Evolutionary conservation across 169 alveolate species (phyloP), one percentile per base, ranked within the genome.

Genomic region (Theileria annulata): DNA sequence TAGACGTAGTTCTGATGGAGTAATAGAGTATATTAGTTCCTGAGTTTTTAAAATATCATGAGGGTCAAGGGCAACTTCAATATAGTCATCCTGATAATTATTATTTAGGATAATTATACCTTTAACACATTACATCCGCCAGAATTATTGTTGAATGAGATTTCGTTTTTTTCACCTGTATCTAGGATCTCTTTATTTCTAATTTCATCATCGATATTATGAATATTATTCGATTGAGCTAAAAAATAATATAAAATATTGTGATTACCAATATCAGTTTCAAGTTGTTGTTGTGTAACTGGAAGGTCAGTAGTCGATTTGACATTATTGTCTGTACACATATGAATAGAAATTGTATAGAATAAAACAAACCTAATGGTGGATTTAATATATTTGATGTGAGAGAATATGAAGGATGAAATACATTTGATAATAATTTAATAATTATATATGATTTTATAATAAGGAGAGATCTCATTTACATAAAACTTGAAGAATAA

Each of bases 1-100:
- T 33, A 80, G 23, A 31, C 84, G 71, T 3, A 80, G 51, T 21
- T 72, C 81, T 9, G 70, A 13, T 28, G 81, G 81, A n/a, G 88
- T 73, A n/a, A 80, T 67, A 42, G 77, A 54, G 63, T 75, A 78
- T 37, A 80, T 56, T 30, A 80, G 71, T n/a, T 54, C 68, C 66
- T 80, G 88, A 33, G 88, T 80, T 62, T 66, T 80, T 19, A 80
- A 51, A 72, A 80, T 80, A 27, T 80, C 88, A 17, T 68, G 76
- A 48, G 88, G 81, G 69, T 80, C 88, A 15, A 80, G 72, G 19
- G 88, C 88, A 9, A 74, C 88, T 42, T 80, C 83, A 3, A 79
- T 79, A 0, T 63, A 37, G 68, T 80, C 88, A n/a, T 74, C 88
- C 83, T 74, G n/a, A 35, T 35, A 60, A 63, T 19, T 8, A 3